Percentiles rank a stretch among this genome's conserved stretches.
Conservation (phyloP, 257 asterid species). For the Solanum clarkiae region DNA sequence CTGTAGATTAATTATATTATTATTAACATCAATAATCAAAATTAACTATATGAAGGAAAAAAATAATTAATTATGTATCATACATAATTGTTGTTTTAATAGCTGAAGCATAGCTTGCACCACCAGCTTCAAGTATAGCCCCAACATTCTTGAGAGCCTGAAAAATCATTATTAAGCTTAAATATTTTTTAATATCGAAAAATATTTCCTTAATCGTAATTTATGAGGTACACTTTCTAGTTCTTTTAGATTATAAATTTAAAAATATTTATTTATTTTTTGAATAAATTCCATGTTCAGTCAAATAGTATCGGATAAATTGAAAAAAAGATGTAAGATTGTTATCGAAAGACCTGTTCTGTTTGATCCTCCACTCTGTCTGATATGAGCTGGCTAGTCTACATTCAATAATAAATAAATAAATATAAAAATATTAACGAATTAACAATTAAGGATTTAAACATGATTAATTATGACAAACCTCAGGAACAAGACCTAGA, state of each 20-base stretch:
- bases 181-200: neutral
- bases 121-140: slow-evolving; percentile 93
- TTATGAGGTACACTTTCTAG: no score
- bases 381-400: slow-evolving; percentile 77
- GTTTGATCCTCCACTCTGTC: slow-evolving; percentile 85
- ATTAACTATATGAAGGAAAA: neutral
- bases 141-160: slow-evolving; percentile 91
- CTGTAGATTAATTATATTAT: slow-evolving; percentile 22
- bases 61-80: slow-evolving; percentile 8
- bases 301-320: fast-evolving
- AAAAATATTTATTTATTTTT: no score
- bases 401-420: slow-evolving; percentile 9
- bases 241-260: no score
- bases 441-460: neutral
- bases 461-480: slow-evolving; percentile 10
- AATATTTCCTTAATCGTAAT: no score
- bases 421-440: neutral
- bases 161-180: neutral
- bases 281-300: neutral
- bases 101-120: slow-evolving; percentile 73
- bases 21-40: slow-evolving; percentile 2
- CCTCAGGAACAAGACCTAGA: slow-evolving; percentile 41
- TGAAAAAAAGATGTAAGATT: neutral
- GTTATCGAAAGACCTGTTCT: slow-evolving; percentile 51
- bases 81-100: slow-evolving; percentile 94